Percentiles rank a stretch among this genome's conserved stretches.
phyloP scores from a whole-genome alignment of 106 monocot genomes.

The Triglochin maritima region DNA sequence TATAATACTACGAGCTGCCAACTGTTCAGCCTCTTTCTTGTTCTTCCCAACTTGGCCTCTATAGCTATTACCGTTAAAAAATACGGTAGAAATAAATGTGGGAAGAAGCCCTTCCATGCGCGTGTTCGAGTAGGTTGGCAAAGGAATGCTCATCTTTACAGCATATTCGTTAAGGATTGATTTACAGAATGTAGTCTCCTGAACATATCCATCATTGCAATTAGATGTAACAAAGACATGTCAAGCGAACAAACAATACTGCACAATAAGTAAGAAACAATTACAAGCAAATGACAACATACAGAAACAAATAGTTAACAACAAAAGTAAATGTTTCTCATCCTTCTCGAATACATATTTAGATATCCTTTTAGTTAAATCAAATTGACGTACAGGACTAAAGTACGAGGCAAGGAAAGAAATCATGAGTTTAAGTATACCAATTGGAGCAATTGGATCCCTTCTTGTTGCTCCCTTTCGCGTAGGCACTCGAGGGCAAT shows the following conservation, averaged over 20 bases:
- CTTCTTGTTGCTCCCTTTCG: conserved; percentile 8
- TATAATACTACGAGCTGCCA: conserved; percentile 43
- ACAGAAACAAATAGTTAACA: no score
- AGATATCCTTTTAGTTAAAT: neutral
- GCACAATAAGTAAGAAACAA: neutral
- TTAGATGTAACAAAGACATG: neutral
- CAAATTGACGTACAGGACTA: neutral
- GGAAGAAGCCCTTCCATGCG: conserved; percentile 13
- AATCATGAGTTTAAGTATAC: conserved; percentile 7
- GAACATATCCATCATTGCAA: neutral
- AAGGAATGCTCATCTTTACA: conserved; percentile 19
- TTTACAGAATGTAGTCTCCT: conserved; percentile 51
- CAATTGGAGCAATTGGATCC: conserved; percentile 9
- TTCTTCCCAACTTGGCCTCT: conserved; percentile 27
- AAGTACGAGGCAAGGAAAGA: neutral
- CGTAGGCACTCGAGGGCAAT: conserved; percentile 35
- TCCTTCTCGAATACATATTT: no score
- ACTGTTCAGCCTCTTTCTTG: conserved; percentile 65
- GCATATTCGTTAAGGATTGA: conserved; percentile 57
- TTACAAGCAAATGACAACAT: neutral
- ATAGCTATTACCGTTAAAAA: conserved; percentile 33
- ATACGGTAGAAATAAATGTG: conserved; percentile 26
- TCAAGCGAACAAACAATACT: no score
- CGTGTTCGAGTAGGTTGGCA: conserved; percentile 28
- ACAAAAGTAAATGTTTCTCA: no score